Conservation (phyloP, 2,329 filamentous ascomycete species). For the Alternaria triticina region DNA sequence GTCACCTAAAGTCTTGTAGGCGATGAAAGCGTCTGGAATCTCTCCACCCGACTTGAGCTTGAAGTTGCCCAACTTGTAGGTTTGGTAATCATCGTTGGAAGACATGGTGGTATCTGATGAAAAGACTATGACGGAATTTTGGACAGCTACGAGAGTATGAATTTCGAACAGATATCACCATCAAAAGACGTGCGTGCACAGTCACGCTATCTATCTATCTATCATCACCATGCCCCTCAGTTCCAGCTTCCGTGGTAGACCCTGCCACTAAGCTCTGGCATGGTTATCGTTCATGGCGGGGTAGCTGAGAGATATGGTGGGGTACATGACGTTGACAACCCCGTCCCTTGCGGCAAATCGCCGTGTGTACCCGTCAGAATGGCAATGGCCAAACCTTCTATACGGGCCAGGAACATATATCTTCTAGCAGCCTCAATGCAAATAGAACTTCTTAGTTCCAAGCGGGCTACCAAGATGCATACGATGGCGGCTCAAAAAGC, state of each 20-base stretch:
- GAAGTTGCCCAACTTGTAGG: conserved; percentile 69
- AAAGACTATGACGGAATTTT: background rate
- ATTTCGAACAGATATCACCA: background rate
- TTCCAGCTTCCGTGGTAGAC: background rate
- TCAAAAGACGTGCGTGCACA: background rate
- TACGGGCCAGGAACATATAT: background rate
- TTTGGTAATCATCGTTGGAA: conserved; percentile 52
- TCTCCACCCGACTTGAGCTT: conserved; percentile 68
- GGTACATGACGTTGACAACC: conserved; percentile 22
- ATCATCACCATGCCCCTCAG: background rate
- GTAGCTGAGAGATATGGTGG: conserved; percentile 27
- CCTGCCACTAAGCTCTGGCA: background rate
- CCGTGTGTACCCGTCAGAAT: conserved; percentile 15
- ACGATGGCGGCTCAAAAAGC: background rate
- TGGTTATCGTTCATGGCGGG: conserved; percentile 26
- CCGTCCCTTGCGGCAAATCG: background rate
- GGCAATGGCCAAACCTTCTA: background rate
- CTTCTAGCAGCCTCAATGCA: background rate
- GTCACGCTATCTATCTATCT: background rate
- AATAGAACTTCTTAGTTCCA: background rate
- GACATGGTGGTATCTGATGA: conserved; percentile 11
- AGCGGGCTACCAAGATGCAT: background rate
- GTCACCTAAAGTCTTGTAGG: conserved; percentile 78
- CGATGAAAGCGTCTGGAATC: conserved; percentile 70
- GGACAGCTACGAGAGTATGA: background rate